These are phyloP conservation scores for Climacium dendroides DNA, from an alignment of 225 moss, liverwort and hornwort genomes.

Conservation along the genomic window DNA sequence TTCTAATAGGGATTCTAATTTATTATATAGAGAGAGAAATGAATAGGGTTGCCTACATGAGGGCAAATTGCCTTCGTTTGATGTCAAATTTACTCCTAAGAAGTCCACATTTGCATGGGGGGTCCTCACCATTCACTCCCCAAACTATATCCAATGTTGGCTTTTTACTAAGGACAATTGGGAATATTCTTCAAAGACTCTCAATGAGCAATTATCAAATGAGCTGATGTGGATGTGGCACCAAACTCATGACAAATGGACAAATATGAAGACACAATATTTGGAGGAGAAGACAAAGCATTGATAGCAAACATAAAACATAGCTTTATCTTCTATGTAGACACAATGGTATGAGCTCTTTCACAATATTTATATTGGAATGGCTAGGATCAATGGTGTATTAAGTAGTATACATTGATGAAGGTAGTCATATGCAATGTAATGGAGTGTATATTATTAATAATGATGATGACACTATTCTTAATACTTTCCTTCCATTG, in stretches of 20 bases:
- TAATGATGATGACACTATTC: not conserved
- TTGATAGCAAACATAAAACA: too few species aligned
- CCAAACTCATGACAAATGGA: accelerated
- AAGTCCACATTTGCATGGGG: too few species aligned
- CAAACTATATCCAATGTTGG: too few species aligned
- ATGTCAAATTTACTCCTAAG: too few species aligned
- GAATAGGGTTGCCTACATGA: too few species aligned
- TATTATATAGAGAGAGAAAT: too few species aligned
- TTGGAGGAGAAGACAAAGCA: not conserved
- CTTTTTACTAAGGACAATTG: not conserved
- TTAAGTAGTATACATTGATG: accelerated
- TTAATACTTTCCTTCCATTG: accelerated
- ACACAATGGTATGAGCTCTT: accelerated
- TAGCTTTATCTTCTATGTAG: accelerated
- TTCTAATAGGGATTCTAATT: too few species aligned
- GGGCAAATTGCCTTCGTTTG: too few species aligned
- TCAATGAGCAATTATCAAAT: accelerated
- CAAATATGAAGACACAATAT: not conserved
- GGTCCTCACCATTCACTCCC: too few species aligned
- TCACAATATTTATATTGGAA: not conserved
- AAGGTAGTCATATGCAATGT: not conserved
- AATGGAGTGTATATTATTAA: not conserved
- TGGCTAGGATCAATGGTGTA: not conserved
- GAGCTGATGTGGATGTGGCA: accelerated
- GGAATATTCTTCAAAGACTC: not conserved